Percentiles rank a stretch among this genome's conserved stretches.
phyloP scores from a whole-genome alignment of 495 filamentous ascomycete species.

The Mycothermus thermophilus region DNA sequence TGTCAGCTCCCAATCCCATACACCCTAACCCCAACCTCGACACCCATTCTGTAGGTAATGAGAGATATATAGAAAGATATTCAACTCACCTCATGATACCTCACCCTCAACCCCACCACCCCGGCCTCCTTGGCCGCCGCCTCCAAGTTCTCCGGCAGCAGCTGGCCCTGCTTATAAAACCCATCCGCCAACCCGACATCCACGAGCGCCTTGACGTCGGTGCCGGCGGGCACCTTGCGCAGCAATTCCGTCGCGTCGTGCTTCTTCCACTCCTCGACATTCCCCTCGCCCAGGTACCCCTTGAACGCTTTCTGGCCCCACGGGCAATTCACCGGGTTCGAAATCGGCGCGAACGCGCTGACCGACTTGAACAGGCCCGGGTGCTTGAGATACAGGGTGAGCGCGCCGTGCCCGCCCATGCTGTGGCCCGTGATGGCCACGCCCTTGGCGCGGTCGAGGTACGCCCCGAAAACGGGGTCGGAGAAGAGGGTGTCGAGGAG shows the following conservation, averaged over 20 bases:
- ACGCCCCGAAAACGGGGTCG: conserved; percentile 35
- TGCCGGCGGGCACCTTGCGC: conserved; percentile 41
- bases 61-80: background rate
- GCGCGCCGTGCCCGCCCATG: conserved; percentile 93
- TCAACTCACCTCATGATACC: conserved; percentile 57
- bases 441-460: conserved; percentile 45
- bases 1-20: background rate
- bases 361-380: conserved; percentile 78
- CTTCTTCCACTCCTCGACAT: conserved; percentile 62
- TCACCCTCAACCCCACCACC: conserved; percentile 48
- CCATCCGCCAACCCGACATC: conserved; percentile 90
- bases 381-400: conserved; percentile 83
- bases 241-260: conserved; percentile 91
- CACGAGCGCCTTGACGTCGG: conserved; percentile 56
- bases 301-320: conserved; percentile 94
- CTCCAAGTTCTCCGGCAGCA: conserved; percentile 86
- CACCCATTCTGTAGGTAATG: too few relatives aligned
- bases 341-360: conserved; percentile 82
- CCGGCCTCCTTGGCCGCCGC: conserved; percentile 62
- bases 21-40: too few relatives aligned
- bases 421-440: conserved; percentile 82
- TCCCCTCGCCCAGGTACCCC: conserved; percentile 65
- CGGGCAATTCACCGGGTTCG: conserved; percentile 70
- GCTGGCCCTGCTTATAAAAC: conserved; percentile 86
- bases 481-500: conserved; percentile 62